These are phyloP conservation scores for Rhodofomes roseus DNA, from an alignment of 1,284 basidiomycete species.

Conservation along the genomic window DNA sequence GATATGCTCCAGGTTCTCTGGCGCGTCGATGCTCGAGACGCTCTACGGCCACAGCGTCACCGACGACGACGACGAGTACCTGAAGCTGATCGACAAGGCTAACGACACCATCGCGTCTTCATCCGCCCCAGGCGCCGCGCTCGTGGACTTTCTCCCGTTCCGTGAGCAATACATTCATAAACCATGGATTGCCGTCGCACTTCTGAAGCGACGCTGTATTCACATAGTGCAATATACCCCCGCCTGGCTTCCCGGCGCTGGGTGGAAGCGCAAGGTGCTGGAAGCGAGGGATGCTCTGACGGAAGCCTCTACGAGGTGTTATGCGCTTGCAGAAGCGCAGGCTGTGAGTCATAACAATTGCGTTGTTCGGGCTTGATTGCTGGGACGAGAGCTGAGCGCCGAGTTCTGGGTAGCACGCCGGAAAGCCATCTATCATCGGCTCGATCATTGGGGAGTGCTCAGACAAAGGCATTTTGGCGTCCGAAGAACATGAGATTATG, in stretches of 20 bases:
- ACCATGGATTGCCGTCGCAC: not conserved
- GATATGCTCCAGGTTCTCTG: constrained; percentile 22
- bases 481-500: constrained; percentile 46
- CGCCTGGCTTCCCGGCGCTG: constrained; percentile 20
- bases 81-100: constrained; percentile 15
- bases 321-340: constrained; percentile 49
- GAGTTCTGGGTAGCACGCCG: not conserved
- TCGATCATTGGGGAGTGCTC: not conserved
- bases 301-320: constrained; percentile 17
- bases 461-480: not conserved
- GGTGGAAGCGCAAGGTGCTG: constrained; percentile 4
- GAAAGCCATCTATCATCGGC: not conserved
- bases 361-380: too few species aligned
- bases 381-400: too few species aligned
- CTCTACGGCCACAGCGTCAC: constrained; percentile 17
- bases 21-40: constrained; percentile 19
- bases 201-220: not conserved
- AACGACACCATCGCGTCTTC: constrained; percentile 12
- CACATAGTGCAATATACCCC: constrained; percentile 15
- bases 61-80: constrained; percentile 13
- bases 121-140: constrained; percentile 15
- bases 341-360: constrained; percentile 28
- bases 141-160: constrained; percentile 24
- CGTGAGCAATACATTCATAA: constrained; percentile 10
- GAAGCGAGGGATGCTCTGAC: not conserved